Conservation (phyloP, 129 eudicot species). For the Apium graveolens region DNA sequence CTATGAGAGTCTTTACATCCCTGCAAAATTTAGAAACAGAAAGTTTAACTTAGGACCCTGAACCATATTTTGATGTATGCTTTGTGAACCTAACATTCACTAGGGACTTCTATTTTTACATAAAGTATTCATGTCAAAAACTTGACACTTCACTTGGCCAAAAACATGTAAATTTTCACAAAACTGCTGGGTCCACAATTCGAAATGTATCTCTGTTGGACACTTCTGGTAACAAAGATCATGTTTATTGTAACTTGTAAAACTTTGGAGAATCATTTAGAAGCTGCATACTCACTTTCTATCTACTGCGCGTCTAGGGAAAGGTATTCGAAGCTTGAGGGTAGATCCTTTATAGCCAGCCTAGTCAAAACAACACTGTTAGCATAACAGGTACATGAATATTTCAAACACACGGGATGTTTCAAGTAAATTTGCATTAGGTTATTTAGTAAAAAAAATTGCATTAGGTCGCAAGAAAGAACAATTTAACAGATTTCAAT, state of each 20-base stretch:
- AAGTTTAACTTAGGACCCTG: not conserved
- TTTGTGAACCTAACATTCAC: too few species aligned
- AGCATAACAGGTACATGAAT: not conserved
- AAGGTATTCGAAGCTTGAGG: conserved; percentile 91
- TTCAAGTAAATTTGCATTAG: not conserved
- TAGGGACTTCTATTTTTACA: too few species aligned
- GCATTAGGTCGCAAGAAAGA: not conserved
- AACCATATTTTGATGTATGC: not conserved
- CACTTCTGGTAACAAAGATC: not conserved
- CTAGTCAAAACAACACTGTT: conserved; percentile 22
- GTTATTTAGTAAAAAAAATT: too few species aligned
- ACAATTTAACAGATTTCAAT: not conserved
- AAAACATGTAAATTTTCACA: too few species aligned
- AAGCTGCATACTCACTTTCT: conserved; percentile 61
- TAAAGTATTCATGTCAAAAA: too few species aligned
- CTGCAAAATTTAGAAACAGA: conserved; percentile 18
- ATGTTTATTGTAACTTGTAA: not conserved
- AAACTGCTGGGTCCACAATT: too few species aligned
- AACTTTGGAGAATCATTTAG: not conserved
- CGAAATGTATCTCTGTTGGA: too few species aligned
- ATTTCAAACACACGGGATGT: not conserved
- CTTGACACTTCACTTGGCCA: too few species aligned
- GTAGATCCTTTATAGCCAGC: conserved; percentile 68
- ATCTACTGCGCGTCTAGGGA: conserved; percentile 71
- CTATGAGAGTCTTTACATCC: conserved; percentile 80